Evolutionary conservation across 2,329 filamentous ascomycete genomes (phyloP), one percentile per base, ranked within the genome.

Genomic region (Pseudogymnoascus sp.): DNA sequence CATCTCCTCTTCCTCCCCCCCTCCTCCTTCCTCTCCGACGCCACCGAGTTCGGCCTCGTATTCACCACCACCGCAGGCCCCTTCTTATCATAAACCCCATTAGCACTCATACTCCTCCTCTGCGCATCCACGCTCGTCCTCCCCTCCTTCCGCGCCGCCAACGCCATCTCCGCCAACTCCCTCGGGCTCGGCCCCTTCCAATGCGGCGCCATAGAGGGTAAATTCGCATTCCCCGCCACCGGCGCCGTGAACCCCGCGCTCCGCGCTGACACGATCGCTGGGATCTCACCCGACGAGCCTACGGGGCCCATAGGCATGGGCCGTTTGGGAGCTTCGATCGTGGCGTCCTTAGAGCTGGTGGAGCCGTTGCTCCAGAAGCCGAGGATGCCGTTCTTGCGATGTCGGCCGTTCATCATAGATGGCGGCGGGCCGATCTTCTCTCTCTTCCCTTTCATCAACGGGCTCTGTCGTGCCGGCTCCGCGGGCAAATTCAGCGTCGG

Each of bases 161-260:
- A 10, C 27, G 27, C 52, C 10, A 63, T 21, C 15, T 59, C 55
- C 12, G 61, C 42, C 27, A 72, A 65, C 64, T 70, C 67, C 15
- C 39, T 29, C 27, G 72, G 52, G 13, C 52, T 58, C 1, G 52
- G 52, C 7, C 52, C 52, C 6, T 12, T 15, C 52, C 52, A 58
- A 4, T 58, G 27, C 52, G 52, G 52, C 52, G 52, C 52, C 52
- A 58, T 58, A 9, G 52, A 58, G 1, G 52, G 52, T 4, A 36
- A 10, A 7, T 5, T 25, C 21, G 5, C 15, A 31, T 31, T 37
- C 18, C 40, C 15, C 39, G 4, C 21, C 18, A n/a, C n/a, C n/a
- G 40, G 40, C 21, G 40, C 13, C 40, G 40, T 45, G 10, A 45
- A 45, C 1, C 40, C 40, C 9, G 40, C 40, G 18, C 40, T 45